Evolutionary conservation across 805 yeast genomes (phyloP), one percentile per base, ranked within the genome.

Genomic region (Yamadazyma olivae): DNA sequence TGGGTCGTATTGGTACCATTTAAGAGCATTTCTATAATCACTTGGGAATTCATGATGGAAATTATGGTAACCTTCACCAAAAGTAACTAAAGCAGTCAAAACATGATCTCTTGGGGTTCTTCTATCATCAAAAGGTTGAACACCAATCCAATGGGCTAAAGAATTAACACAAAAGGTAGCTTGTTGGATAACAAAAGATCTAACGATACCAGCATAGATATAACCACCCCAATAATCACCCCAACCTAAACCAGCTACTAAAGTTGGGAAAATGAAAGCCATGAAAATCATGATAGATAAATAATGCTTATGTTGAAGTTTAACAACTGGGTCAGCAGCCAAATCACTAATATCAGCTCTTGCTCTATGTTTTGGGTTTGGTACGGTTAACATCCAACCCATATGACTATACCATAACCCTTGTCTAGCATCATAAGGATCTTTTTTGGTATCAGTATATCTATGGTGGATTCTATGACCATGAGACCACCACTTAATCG

Each of bases 1-100:
- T 48, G 95, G 95, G 58, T 85, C 95, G 56, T 79, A 84, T 71
- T 84, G 91, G 70, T 80, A 84, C 93, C 93, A 84, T 57, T 78
- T 81, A 56, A 84, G 72, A 14, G 93, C 93, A 56, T 84, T 84
- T 75, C 95, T 78, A 74, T 84, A 85, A 65, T 85, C 95, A 14
- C 86, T 75, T 51, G 95, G 93, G 74, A 84, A 85, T 69, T 84
- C 95, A 59, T 85, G 95, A 61, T 85, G 95, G 79, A 84, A 85
- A 65, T 85, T 85, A 56, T 85, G 93, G 71, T 84, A 83, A 45
- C 95, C 95, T 65, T 85, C 95, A 61, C 95, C 95, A 53, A 84
- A 83, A 0, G 95, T 85, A 40, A 83, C 88, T 41, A 84, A 65
- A 4, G 93, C 93, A 33, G 93, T 83, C 44, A 85, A 53, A 56